These are phyloP conservation scores for Linanthus parryae DNA, from an alignment of 148 eudicot genomes.

Conservation along the genomic window DNA sequence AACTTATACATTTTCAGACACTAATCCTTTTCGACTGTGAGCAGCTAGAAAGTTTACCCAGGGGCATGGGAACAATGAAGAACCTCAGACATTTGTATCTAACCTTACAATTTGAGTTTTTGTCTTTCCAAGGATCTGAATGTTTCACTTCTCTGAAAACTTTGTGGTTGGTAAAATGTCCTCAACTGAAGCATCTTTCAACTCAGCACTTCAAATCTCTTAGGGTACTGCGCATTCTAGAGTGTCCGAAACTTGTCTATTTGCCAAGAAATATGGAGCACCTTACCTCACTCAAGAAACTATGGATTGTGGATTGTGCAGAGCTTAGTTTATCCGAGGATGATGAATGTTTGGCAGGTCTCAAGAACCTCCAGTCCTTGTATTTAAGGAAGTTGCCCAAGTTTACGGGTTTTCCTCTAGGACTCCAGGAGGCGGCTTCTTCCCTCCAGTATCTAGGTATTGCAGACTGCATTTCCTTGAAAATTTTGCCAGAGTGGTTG, in stretches of 20 bases:
- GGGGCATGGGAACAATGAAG: constrained; percentile 18
- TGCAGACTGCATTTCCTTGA: constrained; percentile 18
- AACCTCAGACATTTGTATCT: constrained; percentile 24
- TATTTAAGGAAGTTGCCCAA: constrained; percentile 21
- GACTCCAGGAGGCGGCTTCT: constrained; percentile 20
- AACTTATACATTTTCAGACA: constrained; percentile 33
- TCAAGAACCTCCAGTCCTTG: constrained; percentile 18
- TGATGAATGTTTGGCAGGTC: constrained; percentile 28
- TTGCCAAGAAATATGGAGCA: constrained; percentile 26
- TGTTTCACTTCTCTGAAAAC: constrained; percentile 13
- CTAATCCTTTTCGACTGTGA: constrained; percentile 21
- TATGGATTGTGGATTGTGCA: constrained; percentile 34
- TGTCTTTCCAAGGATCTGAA: constrained; percentile 9
- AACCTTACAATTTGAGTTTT: constrained; percentile 18
- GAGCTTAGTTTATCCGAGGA: constrained; percentile 25
- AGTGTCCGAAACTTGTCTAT: constrained; percentile 28
- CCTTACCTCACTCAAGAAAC: constrained; percentile 27
- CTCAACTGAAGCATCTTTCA: constrained; percentile 16
- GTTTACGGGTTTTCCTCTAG: constrained; percentile 21
- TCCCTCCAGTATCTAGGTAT: constrained; percentile 27
- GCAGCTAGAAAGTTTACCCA: constrained; percentile 29
- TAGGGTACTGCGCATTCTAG: constrained; percentile 17
- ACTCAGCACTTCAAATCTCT: constrained; percentile 21
- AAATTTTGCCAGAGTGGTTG: constrained; percentile 26
- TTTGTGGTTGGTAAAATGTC: constrained; percentile 20